A percentile compares a stretch with the other conserved stretches of the same genome.
phyloP scores from a whole-genome alignment of 768 basidiomycete species.

The Auricularia auricula-judae region DNA sequence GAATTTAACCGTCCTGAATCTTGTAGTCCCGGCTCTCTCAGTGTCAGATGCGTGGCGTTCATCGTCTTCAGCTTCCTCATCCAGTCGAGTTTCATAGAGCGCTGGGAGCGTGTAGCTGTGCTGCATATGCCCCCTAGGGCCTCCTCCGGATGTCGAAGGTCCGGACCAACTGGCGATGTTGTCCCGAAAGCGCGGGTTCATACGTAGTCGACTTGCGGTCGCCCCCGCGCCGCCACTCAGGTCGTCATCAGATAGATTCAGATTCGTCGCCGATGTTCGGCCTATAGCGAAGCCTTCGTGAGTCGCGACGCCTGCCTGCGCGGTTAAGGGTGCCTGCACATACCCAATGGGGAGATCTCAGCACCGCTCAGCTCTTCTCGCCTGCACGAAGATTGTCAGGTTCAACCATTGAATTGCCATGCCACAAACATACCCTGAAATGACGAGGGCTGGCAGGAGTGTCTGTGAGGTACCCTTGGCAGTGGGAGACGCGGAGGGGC shows the following conservation, averaged over 20 bases:
- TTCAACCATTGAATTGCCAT: neutral
- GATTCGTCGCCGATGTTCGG: neutral
- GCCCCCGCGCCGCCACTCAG: neutral
- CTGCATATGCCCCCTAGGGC: neutral
- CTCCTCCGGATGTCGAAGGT: conserved; percentile 29
- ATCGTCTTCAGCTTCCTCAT: neutral
- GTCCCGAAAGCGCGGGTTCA: conserved; percentile 23
- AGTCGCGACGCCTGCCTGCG: neutral
- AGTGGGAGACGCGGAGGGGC: neutral
- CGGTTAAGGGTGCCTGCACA: conserved; percentile 10
- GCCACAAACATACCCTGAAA: conserved; percentile 25
- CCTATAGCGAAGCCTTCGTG: neutral
- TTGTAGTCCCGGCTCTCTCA: neutral
- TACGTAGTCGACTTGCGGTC: conserved; percentile 30
- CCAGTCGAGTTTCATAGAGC: neutral
- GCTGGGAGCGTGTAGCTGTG: neutral
- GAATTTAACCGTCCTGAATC: neutral
- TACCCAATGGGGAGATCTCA: conserved; percentile 62
- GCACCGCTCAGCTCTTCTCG: conserved; percentile 64
- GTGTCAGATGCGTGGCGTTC: neutral
- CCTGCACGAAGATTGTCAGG: neutral
- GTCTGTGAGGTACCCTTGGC: neutral
- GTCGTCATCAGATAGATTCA: neutral
- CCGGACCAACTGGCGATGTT: conserved; percentile 48
- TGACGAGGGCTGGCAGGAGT: conserved; percentile 28